Evolutionary conservation across 768 basidiomycete species (phyloP), one percentile per base, ranked within the genome.

Genomic region (Mycena crocata): DNA sequence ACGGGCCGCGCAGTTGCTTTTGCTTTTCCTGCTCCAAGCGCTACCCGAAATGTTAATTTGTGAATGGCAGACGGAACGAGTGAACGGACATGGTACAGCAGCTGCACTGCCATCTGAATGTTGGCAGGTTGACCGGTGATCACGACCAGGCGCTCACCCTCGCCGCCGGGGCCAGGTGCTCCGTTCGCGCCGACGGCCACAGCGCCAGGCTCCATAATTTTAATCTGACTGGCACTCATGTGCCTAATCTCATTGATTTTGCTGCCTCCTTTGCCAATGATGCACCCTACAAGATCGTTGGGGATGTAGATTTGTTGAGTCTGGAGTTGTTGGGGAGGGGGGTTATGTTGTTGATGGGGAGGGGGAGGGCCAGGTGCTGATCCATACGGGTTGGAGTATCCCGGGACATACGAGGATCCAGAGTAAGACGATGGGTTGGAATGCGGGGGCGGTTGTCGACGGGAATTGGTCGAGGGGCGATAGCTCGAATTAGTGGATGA

Each of bases 241-340:
- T 95, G 90, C 71, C 98, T 87, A 69, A 99, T 98, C 81, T 99
- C 98, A 74, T 99, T 99, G 83, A 99, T 99, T 82, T 99, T 99
- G 76, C 92, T 90, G 13, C 98, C 98, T 23, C 94, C 97, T 79
- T 99, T 99, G 45, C 98, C 98, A 72, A 99, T 99, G 80, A 99
- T 95, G 69, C 93, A 94, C 14, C 95, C 97, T 26, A 99, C 98
- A 30, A 99, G 86, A 74, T 98, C 95, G 75, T 98, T 98, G 9
- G 98, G 98, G 69, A 99, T 98, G 78, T 93, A 99, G 68, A 99
- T 98, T 77, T 98, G 95, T 75, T 99, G 98, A 5, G 95, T 98
- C 79, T 98, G 95, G 59, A 96, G 79, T 75, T 93, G 91, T 72
- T 87, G 87, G 6, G 67, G 67, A 48, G 89, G 86, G 31, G 89